Conservation (phyloP, 108 stramenopile species). For the Thalassiosira profunda region DNA sequence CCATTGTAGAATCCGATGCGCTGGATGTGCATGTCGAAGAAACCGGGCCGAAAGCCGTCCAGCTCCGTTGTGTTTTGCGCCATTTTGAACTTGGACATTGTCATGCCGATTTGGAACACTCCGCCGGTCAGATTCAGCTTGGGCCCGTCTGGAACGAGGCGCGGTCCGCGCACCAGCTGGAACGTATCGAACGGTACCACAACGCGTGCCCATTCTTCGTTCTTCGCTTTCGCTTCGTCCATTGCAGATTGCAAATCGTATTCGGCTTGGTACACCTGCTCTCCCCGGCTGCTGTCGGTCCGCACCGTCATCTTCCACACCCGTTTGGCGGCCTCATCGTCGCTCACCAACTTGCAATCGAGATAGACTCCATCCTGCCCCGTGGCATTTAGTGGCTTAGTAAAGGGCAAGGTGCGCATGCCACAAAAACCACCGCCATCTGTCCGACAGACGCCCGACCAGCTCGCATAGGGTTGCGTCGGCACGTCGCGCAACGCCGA, state of each 20-base stretch:
- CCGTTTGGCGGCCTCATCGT: slow-evolving; percentile 68
- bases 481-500: slow-evolving; percentile 47
- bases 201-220: slow-evolving; percentile 51
- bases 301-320: slow-evolving; percentile 84
- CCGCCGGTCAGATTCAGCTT: slow-evolving; percentile 60
- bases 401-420: slow-evolving; percentile 72
- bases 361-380: slow-evolving; percentile 65
- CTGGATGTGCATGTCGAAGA: slow-evolving; percentile 72
- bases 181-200: slow-evolving; percentile 69
- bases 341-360: slow-evolving; percentile 64
- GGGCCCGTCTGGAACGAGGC: slow-evolving; percentile 65
- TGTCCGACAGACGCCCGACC: slow-evolving; percentile 75
- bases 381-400: slow-evolving; percentile 50
- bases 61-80: slow-evolving; percentile 63
- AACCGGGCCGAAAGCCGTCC: slow-evolving; percentile 76
- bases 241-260: slow-evolving; percentile 53
- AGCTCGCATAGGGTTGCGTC: slow-evolving; percentile 56
- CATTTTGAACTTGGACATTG: slow-evolving; percentile 74
- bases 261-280: slow-evolving; percentile 74
- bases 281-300: slow-evolving; percentile 59
- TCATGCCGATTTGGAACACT: slow-evolving; percentile 82
- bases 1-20: slow-evolving; percentile 65
- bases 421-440: slow-evolving; percentile 90
- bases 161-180: slow-evolving; percentile 71
- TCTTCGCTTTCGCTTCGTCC: slow-evolving; percentile 14